A percentile compares a stretch with the other conserved stretches of the same genome.
These are phyloP conservation scores for Saccharomyces hybrid DNA, from an alignment of 1,139 yeast genomes.

Conservation along the genomic window DNA sequence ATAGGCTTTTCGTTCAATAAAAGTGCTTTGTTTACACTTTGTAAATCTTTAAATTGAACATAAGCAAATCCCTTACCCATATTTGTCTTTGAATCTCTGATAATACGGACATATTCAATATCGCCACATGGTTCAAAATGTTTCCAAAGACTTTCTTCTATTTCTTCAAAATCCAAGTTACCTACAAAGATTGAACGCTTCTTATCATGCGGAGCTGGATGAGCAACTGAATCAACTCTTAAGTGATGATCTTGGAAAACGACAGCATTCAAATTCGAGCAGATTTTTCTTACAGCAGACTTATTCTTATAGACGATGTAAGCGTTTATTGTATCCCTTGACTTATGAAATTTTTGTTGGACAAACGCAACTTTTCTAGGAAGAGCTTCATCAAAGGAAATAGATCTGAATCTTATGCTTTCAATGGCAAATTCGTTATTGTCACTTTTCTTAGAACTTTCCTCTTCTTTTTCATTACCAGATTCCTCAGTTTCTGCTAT, in stretches of 20 bases:
- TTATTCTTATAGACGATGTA: conserved; percentile 63
- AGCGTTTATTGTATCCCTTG: conserved; percentile 78
- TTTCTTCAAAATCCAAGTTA: conserved; percentile 85
- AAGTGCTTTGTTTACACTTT: conserved; percentile 76
- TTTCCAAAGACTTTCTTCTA: conserved; percentile 82
- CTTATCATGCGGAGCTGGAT: conserved; percentile 81
- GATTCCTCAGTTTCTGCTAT: conserved; percentile 4
- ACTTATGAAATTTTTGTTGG: conserved; percentile 66
- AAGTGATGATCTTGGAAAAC: conserved; percentile 67
- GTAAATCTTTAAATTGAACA: conserved; percentile 80
- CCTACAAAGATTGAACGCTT: conserved; percentile 88
- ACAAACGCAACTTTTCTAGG: conserved; percentile 92
- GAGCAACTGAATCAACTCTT: conserved; percentile 86
- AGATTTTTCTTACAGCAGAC: conserved; percentile 41
- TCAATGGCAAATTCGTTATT: conserved; percentile 42
- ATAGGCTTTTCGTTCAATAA: conserved; percentile 67
- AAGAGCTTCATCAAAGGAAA: conserved; percentile 78
- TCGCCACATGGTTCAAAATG: conserved; percentile 65
- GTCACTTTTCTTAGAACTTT: conserved; percentile 8
- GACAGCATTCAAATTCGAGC: conserved; percentile 54
- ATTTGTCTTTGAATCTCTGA: conserved; percentile 89
- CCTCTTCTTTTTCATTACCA: conserved; percentile 11
- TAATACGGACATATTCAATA: conserved; percentile 81
- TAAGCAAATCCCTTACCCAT: conserved; percentile 97
- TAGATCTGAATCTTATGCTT: conserved; percentile 83